Evolutionary conservation across 1,284 basidiomycete species (phyloP).

Genomic region (Wallemia ichthyophaga): DNA sequence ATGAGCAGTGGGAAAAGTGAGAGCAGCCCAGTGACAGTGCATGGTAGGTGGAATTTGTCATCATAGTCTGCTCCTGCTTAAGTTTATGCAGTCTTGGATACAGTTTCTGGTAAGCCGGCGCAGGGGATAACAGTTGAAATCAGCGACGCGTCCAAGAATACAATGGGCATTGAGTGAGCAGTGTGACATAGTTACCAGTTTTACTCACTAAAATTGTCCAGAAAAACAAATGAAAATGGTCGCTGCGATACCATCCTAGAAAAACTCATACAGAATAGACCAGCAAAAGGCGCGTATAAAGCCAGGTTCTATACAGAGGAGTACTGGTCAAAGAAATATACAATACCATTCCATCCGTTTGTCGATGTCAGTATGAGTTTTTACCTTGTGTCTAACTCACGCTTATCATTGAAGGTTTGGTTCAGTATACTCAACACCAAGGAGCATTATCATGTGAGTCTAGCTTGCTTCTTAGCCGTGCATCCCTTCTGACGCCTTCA

Average conservation of each 20-base stretch:
- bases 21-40: neutral
- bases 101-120: neutral
- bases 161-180: too few relatives aligned
- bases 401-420: neutral
- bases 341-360: neutral
- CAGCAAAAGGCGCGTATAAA: neutral
- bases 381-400: neutral
- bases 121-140: neutral
- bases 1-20: too few relatives aligned
- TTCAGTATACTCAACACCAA: neutral
- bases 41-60: neutral
- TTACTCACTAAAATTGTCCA: neutral
- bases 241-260: neutral
- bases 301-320: neutral
- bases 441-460: neutral
- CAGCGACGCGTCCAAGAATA: neutral
- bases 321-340: neutral
- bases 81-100: neutral
- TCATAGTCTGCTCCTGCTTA: neutral
- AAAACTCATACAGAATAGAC: neutral
- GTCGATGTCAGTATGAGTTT: neutral
- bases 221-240: neutral
- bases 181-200: neutral
- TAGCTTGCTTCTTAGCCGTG: neutral
- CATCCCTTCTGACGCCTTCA: neutral